Evolutionary conservation across 495 filamentous ascomycete species (phyloP).

Genomic region (Penicillium subrubescens): DNA sequence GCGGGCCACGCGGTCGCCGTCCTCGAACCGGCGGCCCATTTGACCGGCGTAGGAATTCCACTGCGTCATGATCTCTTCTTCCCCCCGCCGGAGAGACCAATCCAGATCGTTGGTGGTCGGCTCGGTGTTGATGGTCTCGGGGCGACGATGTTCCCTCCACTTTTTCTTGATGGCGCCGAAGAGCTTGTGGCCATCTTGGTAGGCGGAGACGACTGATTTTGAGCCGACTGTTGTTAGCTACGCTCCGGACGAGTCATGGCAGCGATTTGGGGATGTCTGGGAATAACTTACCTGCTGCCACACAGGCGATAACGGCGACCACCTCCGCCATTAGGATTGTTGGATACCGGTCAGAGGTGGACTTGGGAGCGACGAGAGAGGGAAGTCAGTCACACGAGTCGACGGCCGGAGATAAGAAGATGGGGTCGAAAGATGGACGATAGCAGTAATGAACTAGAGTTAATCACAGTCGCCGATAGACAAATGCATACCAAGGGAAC

Average conservation of each 20-base stretch:
- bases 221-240: not conserved
- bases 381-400: not conserved
- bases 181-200: slow-evolving; percentile 43
- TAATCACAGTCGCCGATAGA: not conserved
- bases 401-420: not conserved
- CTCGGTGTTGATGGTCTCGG: not conserved
- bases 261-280: not conserved
- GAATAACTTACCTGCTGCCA: slow-evolving; percentile 32
- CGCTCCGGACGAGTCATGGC: not conserved
- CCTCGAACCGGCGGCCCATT: slow-evolving; percentile 35
- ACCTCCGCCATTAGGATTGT: slow-evolving; percentile 25
- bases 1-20: slow-evolving; percentile 42
- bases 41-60: slow-evolving; percentile 31
- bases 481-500: not conserved
- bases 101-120: slow-evolving; percentile 33
- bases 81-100: slow-evolving; percentile 34
- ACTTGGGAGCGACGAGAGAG: not conserved
- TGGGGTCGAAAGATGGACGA: not conserved
- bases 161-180: slow-evolving; percentile 40
- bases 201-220: slow-evolving; percentile 40
- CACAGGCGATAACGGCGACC: slow-evolving; percentile 39
- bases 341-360: not conserved
- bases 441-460: not conserved
- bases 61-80: slow-evolving; percentile 27
- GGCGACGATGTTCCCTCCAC: slow-evolving; percentile 26